Evolutionary conservation across 164 flowering plant genomes (phyloP).

Genomic region (Paratinospora sagittata): DNA sequence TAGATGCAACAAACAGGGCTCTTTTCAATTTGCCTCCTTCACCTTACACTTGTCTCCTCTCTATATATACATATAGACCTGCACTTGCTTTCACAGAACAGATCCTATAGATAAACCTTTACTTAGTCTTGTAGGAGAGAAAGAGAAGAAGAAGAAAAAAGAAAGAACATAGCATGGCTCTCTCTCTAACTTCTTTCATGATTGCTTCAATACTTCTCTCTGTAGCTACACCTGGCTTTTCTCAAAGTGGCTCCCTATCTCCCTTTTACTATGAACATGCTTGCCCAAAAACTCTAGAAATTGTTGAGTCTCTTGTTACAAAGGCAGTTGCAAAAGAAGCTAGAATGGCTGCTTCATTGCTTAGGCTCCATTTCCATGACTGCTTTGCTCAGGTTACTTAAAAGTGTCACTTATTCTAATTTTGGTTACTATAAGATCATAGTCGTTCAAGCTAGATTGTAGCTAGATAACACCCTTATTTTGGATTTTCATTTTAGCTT

Average conservation of each 20-base stretch:
- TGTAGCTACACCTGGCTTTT: constrained; percentile 11
- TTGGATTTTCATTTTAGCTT: neutral
- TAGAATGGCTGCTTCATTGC: constrained; percentile 29
- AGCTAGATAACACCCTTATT: neutral
- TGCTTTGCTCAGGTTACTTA: constrained; percentile 30
- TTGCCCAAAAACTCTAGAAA: constrained; percentile 67
- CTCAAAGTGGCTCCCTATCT: constrained; percentile 39
- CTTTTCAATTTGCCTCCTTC: neutral
- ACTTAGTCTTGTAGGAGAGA: neutral
- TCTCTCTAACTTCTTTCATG: constrained; percentile 9
- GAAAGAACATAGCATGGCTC: constrained; percentile 10
- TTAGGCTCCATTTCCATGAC: constrained; percentile 33
- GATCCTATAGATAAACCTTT: neutral
- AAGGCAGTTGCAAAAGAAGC: constrained; percentile 66
- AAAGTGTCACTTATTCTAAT: too few species aligned
- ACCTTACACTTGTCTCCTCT: neutral
- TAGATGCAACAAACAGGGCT: neutral
- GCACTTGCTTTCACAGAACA: neutral
- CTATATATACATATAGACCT: neutral
- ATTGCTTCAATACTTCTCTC: constrained; percentile 12
- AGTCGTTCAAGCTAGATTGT: neutral
- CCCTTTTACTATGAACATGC: constrained; percentile 79
- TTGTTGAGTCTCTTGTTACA: constrained; percentile 63
- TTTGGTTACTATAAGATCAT: neutral
- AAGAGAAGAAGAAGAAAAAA: too few species aligned